These are phyloP conservation scores for Bidens hawaiensis DNA, from an alignment of 140 eudicot genomes.

Conservation along the genomic window DNA sequence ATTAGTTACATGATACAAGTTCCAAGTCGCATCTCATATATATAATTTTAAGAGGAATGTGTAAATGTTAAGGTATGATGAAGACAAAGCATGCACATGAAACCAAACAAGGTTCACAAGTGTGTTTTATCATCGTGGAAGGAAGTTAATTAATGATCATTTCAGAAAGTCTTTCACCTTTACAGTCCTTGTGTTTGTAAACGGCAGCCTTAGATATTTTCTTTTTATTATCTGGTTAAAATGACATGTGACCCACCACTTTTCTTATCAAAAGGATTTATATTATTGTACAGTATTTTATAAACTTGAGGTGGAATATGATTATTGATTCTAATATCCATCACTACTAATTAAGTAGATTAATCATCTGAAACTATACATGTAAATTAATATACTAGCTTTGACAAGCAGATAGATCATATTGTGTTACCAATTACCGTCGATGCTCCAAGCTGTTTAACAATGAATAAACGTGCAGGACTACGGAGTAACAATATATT, in stretches of 20 bases:
- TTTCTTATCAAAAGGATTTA: neutral
- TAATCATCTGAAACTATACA: neutral
- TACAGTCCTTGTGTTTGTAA: neutral
- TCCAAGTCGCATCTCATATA: neutral
- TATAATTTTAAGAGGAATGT: neutral
- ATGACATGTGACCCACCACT: neutral
- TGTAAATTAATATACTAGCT: too few species aligned
- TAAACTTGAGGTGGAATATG: neutral
- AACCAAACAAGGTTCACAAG: conserved; percentile 22
- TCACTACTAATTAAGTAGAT: neutral
- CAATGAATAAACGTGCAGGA: conserved; percentile 39
- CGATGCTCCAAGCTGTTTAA: too few species aligned
- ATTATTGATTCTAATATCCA: too few species aligned
- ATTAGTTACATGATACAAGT: neutral
- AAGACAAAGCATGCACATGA: conserved; percentile 18
- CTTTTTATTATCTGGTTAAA: neutral
- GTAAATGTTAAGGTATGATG: conserved; percentile 9
- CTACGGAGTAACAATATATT: conserved; percentile 43
- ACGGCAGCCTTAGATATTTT: neutral
- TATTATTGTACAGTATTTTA: neutral
- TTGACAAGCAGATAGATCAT: neutral
- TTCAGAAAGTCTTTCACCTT: conserved; percentile 10
- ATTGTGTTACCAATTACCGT: neutral
- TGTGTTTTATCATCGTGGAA: conserved; percentile 18
- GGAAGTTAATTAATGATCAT: conserved; percentile 16